These are phyloP conservation scores for Daedaleopsis nitida DNA, from an alignment of 768 basidiomycete species.

Conservation along the genomic window DNA sequence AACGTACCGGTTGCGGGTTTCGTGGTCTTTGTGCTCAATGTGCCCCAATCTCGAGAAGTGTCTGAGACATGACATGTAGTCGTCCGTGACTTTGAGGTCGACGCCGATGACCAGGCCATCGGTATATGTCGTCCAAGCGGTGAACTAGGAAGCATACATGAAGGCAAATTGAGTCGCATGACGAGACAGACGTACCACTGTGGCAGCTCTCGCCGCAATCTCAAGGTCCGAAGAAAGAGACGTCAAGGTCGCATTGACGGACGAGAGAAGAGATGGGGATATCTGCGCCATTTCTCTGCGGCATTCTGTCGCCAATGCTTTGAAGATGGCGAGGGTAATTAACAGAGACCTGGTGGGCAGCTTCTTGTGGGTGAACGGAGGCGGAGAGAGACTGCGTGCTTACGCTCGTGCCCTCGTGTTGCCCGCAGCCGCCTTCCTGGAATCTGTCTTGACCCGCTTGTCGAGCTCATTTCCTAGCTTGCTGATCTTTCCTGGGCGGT, in stretches of 20 bases:
- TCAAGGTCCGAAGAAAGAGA: constrained; percentile 69
- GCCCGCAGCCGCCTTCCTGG: constrained; percentile 68
- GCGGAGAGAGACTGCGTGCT: constrained; percentile 33
- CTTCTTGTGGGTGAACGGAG: constrained; percentile 3
- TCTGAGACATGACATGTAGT: constrained; percentile 68
- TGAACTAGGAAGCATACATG: constrained; percentile 56
- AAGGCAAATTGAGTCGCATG: neutral
- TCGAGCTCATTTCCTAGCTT: constrained; percentile 79
- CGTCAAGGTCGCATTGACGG: constrained; percentile 58
- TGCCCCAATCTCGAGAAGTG: constrained; percentile 67
- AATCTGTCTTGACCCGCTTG: constrained; percentile 67
- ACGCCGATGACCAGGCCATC: constrained; percentile 82
- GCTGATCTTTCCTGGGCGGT: constrained; percentile 76
- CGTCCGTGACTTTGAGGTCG: constrained; percentile 66
- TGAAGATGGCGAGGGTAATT: constrained; percentile 81
- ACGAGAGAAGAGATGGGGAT: constrained; percentile 67
- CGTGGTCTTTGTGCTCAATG: constrained; percentile 57
- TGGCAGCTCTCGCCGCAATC: constrained; percentile 75
- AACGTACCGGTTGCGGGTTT: constrained; percentile 71
- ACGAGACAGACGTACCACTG: constrained; percentile 55
- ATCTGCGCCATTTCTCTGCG: constrained; percentile 78
- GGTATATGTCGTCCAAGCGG: constrained; percentile 90
- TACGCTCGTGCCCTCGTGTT: constrained; percentile 82
- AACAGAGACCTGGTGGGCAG: constrained; percentile 60
- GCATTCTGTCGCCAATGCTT: constrained; percentile 84